Conservation (phyloP, 306 rosid genomes). For the Trifolium pratense region DNA sequence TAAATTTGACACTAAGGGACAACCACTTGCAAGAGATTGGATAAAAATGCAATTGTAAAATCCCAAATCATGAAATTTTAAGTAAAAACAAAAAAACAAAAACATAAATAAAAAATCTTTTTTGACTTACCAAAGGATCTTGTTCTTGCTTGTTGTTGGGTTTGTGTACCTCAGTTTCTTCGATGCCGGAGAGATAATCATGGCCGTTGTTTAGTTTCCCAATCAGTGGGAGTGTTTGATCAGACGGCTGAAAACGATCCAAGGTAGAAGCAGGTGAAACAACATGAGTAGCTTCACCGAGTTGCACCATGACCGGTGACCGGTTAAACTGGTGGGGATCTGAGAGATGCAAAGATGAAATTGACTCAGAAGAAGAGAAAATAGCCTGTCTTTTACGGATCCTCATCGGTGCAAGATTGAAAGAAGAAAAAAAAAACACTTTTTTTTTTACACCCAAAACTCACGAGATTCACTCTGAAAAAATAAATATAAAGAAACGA, state of each 20-base stretch:
- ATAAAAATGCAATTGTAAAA: conserved; percentile 63
- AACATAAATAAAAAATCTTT: conserved; percentile 2
- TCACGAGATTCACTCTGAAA: conserved; percentile 42
- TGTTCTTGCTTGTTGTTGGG: conserved; percentile 35
- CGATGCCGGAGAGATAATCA: conserved; percentile 47
- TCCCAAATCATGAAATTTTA: conserved; percentile 42
- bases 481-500: conserved; percentile 20
- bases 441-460: neutral
- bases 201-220: conserved; percentile 46
- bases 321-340: conserved; percentile 72
- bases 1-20: conserved; percentile 28
- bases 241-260: conserved; percentile 54
- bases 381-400: conserved; percentile 74
- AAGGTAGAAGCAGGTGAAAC: conserved; percentile 17
- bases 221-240: conserved; percentile 50
- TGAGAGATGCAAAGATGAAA: conserved; percentile 61
- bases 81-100: conserved; percentile 21
- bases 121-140: conserved; percentile 60
- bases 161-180: conserved; percentile 45
- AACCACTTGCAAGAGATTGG: conserved; percentile 43
- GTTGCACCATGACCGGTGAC: conserved; percentile 77
- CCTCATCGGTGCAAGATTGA: conserved; percentile 67
- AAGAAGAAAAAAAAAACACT: neutral
- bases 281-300: conserved; percentile 21
- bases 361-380: conserved; percentile 51